Evolutionary conservation across 106 monocot species (phyloP).

Genomic region (Dendrobium nobile): DNA sequence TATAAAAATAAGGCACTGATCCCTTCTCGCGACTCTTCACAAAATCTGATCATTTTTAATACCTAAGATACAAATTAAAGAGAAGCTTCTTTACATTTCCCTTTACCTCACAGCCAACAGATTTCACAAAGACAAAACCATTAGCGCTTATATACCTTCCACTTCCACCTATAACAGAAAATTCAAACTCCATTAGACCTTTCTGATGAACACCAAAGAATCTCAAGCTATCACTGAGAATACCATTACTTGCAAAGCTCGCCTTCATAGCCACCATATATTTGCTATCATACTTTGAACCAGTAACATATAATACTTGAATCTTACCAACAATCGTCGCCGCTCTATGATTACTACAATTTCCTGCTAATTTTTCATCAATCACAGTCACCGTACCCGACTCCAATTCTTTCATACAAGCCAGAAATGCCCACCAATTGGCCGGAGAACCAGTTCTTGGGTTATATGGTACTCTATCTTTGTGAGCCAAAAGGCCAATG

Average conservation of each 20-base stretch:
- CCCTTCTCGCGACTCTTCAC: neutral
- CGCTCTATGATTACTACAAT: neutral
- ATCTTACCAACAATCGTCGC: slow-evolving; percentile 14
- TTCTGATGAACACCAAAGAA: slow-evolving; percentile 39
- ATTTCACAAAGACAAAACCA: slow-evolving; percentile 38
- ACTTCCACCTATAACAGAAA: slow-evolving; percentile 52
- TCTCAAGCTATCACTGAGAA: slow-evolving; percentile 25
- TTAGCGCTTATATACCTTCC: slow-evolving; percentile 30
- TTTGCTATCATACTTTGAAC: slow-evolving; percentile 13
- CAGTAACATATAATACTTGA: slow-evolving; percentile 34
- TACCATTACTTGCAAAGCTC: slow-evolving; percentile 6
- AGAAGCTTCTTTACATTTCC: slow-evolving; percentile 18
- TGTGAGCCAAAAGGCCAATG: no score
- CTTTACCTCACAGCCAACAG: neutral
- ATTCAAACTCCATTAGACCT: slow-evolving; percentile 25
- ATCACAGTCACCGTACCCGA: slow-evolving; percentile 20
- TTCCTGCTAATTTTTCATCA: slow-evolving; percentile 24
- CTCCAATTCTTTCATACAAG: slow-evolving; percentile 13
- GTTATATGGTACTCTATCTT: no score
- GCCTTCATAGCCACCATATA: slow-evolving; percentile 43
- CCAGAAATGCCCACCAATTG: slow-evolving; percentile 19
- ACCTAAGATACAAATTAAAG: slow-evolving; percentile 44
- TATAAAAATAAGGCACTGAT: neutral
- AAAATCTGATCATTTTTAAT: neutral
- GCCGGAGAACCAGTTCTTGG: neutral